Evolutionary conservation across 345 rosid genomes (phyloP).

Genomic region (Boechera divaricarpa): DNA sequence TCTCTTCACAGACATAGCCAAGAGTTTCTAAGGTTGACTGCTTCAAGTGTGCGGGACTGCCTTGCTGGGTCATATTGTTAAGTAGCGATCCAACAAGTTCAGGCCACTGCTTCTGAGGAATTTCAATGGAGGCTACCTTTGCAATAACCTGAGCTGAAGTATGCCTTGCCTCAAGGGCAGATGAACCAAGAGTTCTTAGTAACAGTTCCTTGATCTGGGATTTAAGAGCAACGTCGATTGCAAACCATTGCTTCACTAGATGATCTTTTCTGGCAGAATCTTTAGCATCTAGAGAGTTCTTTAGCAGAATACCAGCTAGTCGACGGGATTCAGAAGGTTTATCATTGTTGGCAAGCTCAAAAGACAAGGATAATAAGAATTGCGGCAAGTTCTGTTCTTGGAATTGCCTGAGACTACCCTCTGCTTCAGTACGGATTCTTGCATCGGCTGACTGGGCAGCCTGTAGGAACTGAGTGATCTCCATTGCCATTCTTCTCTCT

Average conservation of each 20-base stretch:
- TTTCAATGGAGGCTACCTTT: slow-evolving; percentile 87
- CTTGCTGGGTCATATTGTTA: slow-evolving; percentile 76
- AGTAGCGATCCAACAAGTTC: slow-evolving; percentile 73
- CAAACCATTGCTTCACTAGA: slow-evolving; percentile 81
- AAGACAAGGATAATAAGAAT: slow-evolving; percentile 71
- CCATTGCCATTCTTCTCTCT: slow-evolving; percentile 73
- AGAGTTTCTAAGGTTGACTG: slow-evolving; percentile 93
- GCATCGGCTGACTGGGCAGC: slow-evolving; percentile 89
- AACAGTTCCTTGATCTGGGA: slow-evolving; percentile 83
- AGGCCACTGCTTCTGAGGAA: slow-evolving; percentile 95
- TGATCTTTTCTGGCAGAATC: slow-evolving; percentile 66
- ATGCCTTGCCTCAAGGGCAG: slow-evolving; percentile 76
- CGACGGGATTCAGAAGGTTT: slow-evolving; percentile 85
- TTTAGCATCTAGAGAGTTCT: slow-evolving; percentile 91
- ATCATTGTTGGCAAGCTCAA: slow-evolving; percentile 80
- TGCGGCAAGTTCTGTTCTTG: slow-evolving; percentile 84
- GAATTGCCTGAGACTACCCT: slow-evolving; percentile 68
- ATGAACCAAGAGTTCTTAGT: slow-evolving; percentile 69
- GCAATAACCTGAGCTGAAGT: slow-evolving; percentile 95
- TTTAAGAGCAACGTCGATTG: slow-evolving; percentile 61
- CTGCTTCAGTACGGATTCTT: slow-evolving; percentile 78
- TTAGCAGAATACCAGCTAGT: slow-evolving; percentile 89
- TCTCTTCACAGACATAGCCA: slow-evolving; percentile 93
- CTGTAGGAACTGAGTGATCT: slow-evolving; percentile 77
- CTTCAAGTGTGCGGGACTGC: slow-evolving; percentile 61